phyloP scores from a whole-genome alignment of 2,329 filamentous ascomycete species.

The Exserohilum turcica region DNA sequence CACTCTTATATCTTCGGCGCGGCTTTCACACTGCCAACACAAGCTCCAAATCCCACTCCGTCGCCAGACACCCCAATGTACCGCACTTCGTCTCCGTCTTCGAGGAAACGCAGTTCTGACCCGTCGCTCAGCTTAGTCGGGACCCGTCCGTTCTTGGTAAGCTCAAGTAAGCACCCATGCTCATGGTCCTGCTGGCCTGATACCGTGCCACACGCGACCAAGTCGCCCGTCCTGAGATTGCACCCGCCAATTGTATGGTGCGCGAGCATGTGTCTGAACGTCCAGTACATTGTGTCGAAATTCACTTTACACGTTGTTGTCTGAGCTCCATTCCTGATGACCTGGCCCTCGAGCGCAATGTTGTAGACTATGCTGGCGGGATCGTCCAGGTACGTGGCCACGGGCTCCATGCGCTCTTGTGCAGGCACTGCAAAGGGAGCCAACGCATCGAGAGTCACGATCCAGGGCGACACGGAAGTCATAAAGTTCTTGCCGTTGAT shows the following conservation, averaged over 20 bases:
- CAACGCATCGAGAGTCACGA: constrained; percentile 65
- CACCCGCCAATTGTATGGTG: constrained; percentile 53
- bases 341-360: constrained; percentile 29
- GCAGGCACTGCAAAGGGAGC: constrained; percentile 38
- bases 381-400: constrained; percentile 35
- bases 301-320: constrained; percentile 37
- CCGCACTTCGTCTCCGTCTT: constrained; percentile 50
- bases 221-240: constrained; percentile 50
- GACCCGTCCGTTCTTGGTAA: constrained; percentile 45
- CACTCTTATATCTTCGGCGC: constrained; percentile 17
- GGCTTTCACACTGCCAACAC: constrained; percentile 43
- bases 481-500: constrained; percentile 66
- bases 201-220: constrained; percentile 54
- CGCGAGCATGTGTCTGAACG: constrained; percentile 53
- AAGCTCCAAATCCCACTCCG: constrained; percentile 51
- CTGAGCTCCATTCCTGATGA: constrained; percentile 24
- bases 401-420: constrained; percentile 26
- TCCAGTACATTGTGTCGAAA: constrained; percentile 53
- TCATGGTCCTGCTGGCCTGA: constrained; percentile 46
- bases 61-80: constrained; percentile 46
- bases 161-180: constrained; percentile 52
- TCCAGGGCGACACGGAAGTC: constrained; percentile 66
- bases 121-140: constrained; percentile 36
- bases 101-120: constrained; percentile 45
- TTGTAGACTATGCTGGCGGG: constrained; percentile 29